Conservation (phyloP, 257 asterid species). For the Vinca minor region DNA sequence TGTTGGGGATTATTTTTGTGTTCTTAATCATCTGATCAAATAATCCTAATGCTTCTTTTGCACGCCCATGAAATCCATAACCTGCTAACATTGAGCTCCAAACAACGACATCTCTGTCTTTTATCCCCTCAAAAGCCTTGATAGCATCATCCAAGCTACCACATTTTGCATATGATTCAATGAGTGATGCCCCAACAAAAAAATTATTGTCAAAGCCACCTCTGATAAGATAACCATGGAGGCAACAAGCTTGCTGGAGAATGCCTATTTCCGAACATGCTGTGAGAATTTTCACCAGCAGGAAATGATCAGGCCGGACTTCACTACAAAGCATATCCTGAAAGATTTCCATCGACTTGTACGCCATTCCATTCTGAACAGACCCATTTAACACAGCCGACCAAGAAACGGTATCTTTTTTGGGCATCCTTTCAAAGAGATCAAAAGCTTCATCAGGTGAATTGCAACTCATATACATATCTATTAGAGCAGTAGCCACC, state of each 20-base stretch:
- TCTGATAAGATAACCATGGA: conserved; percentile 45
- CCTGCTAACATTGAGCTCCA: conserved; percentile 84
- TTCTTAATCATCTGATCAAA: conserved; percentile 43
- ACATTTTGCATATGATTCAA: conserved; percentile 70
- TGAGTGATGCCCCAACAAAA: conserved; percentile 49
- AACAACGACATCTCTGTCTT: conserved; percentile 43
- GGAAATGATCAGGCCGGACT: conserved; percentile 36
- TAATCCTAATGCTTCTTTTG: conserved; percentile 43
- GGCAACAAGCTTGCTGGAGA: conserved; percentile 50
- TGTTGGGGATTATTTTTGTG: conserved; percentile 41
- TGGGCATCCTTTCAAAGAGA: conserved; percentile 39
- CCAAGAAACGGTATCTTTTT: conserved; percentile 50
- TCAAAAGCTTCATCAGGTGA: conserved; percentile 53
- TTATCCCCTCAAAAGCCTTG: conserved; percentile 29
- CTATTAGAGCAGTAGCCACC: conserved; percentile 66
- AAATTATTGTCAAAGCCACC: conserved; percentile 33
- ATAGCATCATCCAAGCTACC: conserved; percentile 54
- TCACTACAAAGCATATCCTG: conserved; percentile 38
- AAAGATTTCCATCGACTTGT: conserved; percentile 40
- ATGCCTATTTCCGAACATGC: conserved; percentile 69
- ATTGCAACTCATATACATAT: conserved; percentile 72
- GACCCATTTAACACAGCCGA: conserved; percentile 51
- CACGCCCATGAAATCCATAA: conserved; percentile 58
- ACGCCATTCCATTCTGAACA: conserved; percentile 36
- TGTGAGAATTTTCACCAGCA: conserved; percentile 41